phyloP scores from a whole-genome alignment of 2,329 filamentous ascomycete genomes.

The Fusarium buxicola region DNA sequence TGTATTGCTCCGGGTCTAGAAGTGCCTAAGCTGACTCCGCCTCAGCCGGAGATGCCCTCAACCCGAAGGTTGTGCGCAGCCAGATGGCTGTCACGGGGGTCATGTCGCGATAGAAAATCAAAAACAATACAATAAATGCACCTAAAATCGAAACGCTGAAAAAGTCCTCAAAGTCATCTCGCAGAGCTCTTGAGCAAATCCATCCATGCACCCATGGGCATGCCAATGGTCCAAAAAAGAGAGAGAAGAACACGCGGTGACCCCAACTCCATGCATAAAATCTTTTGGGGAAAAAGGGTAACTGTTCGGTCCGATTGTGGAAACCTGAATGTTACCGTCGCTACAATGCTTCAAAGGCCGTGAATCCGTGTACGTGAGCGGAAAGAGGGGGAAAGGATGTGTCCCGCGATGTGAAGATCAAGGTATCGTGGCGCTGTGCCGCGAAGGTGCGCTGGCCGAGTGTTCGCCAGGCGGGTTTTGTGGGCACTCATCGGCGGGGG shows the following conservation, averaged over 20 bases:
- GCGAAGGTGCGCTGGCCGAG: conserved; percentile 11
- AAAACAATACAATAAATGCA: conserved; percentile 32
- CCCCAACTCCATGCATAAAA: conserved; percentile 41
- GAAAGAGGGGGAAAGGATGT: conserved; percentile 18
- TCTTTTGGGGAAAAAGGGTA: conserved; percentile 29
- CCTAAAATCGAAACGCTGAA: conserved; percentile 25
- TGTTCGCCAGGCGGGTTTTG: conserved; percentile 9
- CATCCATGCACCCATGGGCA: conserved; percentile 38
- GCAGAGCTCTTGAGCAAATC: conserved; percentile 30
- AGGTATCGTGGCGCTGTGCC: conserved; percentile 19
- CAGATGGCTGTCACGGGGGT: conserved; percentile 3
- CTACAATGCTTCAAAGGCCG: conserved; percentile 38
- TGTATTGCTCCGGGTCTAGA: conserved; percentile 35
- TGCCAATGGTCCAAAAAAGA: conserved; percentile 34
- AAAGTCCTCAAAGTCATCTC: conserved; percentile 28
- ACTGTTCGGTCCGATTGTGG: conserved; percentile 28
- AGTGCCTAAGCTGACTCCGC: conserved; percentile 29
- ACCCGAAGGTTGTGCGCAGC: background rate
- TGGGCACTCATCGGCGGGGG: conserved; percentile 18
- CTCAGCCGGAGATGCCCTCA: conserved; percentile 22
- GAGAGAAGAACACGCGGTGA: conserved; percentile 22
- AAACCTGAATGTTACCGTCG: conserved; percentile 19
- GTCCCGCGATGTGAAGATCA: conserved; percentile 25
- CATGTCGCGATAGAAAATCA: conserved; percentile 15
- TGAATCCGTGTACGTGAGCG: conserved; percentile 33